These are phyloP conservation scores for Daldinia bambusicola DNA, from an alignment of 495 filamentous ascomycete species.

Conservation along the genomic window DNA sequence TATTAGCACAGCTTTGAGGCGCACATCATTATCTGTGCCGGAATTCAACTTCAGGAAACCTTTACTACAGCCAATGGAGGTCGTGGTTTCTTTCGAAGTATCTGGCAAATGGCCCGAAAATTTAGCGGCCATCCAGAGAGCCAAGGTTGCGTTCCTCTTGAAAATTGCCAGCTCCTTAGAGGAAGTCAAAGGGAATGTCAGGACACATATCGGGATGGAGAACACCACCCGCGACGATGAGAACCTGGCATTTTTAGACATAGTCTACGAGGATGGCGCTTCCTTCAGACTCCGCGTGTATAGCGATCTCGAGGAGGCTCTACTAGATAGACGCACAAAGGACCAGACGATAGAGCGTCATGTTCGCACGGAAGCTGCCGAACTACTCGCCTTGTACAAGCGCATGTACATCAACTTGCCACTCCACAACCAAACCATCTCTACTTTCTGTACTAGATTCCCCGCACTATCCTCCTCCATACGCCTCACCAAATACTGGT, in stretches of 20 bases:
- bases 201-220: conserved; percentile 79
- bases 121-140: conserved; percentile 86
- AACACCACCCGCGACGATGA: conserved; percentile 71
- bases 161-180: conserved; percentile 80
- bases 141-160: conserved; percentile 90
- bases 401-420: conserved; percentile 76
- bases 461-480: conserved; percentile 85
- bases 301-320: conserved; percentile 83
- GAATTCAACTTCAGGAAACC: conserved; percentile 53
- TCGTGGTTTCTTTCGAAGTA: conserved; percentile 90
- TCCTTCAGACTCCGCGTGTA: conserved; percentile 75
- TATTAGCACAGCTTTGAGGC: conserved; percentile 76
- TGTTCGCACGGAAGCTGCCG: conserved; percentile 70
- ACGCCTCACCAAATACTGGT: conserved; percentile 91
- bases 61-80: conserved; percentile 60
- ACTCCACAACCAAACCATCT: conserved; percentile 81
- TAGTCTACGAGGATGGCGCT: conserved; percentile 74
- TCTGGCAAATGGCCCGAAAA: conserved; percentile 95
- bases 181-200: conserved; percentile 60
- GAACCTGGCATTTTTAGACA: conserved; percentile 86
- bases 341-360: conserved; percentile 71
- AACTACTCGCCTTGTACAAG: conserved; percentile 75
- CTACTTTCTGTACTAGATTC: conserved; percentile 80
- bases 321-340: conserved; percentile 81
- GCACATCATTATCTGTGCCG: conserved; percentile 69